Evolutionary conservation across 371 early-diverging fungal genomes (phyloP).

Genomic region (Syncephalastrum racemosum): DNA sequence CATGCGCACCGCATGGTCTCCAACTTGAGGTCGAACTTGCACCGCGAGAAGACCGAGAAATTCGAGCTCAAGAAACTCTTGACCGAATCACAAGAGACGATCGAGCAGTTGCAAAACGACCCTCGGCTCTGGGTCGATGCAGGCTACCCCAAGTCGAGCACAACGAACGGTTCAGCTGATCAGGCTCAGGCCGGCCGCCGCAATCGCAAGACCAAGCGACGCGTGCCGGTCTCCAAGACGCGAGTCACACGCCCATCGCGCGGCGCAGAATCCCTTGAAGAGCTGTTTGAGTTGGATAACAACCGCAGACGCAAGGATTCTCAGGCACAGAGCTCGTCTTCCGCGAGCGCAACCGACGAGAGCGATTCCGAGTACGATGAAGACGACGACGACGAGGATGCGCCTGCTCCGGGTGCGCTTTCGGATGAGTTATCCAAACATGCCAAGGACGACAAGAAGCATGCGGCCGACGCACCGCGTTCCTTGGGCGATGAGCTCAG

Average conservation of each 20-base stretch:
- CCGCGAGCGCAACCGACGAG: constrained; percentile 17
- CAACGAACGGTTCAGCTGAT: too few relatives aligned
- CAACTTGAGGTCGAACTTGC: constrained; percentile 43
- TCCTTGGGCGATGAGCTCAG: constrained; percentile 34
- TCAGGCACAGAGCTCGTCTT: constrained; percentile 19
- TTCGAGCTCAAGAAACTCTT: constrained; percentile 63
- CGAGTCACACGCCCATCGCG: constrained; percentile 13
- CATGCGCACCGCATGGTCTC: constrained; percentile 56
- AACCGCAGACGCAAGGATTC: constrained; percentile 23
- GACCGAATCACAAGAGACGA: constrained; percentile 63
- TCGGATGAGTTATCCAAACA: constrained; percentile 28
- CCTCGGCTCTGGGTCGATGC: constrained; percentile 22
- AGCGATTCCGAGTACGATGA: constrained; percentile 19
- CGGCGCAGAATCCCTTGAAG: constrained; percentile 19
- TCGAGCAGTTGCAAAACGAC: constrained; percentile 59
- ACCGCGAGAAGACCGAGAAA: constrained; percentile 56
- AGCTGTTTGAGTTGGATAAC: constrained; percentile 16
- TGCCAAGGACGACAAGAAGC: constrained; percentile 12
- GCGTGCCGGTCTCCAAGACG: constrained; percentile 19
- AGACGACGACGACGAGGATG: constrained; percentile 22
- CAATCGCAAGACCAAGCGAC: constrained; percentile 19
- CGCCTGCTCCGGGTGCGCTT: background rate
- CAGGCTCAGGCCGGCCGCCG: background rate
- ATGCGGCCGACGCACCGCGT: constrained; percentile 17
- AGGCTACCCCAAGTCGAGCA: background rate